Conservation (phyloP, 805 yeast species). For the Lipomyces oligophaga region DNA sequence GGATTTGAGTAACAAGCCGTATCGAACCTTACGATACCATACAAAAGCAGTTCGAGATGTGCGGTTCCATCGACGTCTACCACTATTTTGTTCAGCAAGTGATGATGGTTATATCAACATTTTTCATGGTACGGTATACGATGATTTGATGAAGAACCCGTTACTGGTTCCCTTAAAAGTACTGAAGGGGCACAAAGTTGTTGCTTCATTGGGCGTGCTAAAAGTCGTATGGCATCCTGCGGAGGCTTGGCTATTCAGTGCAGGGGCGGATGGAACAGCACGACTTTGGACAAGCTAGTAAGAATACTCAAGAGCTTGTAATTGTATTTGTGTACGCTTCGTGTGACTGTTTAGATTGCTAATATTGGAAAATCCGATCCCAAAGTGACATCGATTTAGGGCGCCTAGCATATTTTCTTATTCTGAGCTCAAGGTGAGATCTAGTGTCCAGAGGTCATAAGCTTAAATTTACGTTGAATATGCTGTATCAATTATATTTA, state of each 20-base stretch:
- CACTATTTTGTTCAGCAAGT: constrained; percentile 89
- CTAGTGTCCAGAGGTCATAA: too few species aligned
- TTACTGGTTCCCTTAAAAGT: constrained; percentile 93
- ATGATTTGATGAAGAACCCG: constrained; percentile 92
- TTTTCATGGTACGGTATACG: constrained; percentile 95
- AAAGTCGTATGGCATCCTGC: constrained; percentile 92
- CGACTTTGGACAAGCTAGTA: constrained; percentile 86
- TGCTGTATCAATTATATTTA: too few species aligned
- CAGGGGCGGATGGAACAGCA: constrained; percentile 96
- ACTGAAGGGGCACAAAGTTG: constrained; percentile 80
- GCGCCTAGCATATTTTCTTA: too few species aligned
- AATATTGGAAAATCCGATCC: not conserved
- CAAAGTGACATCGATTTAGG: not conserved
- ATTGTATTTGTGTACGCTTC: not conserved
- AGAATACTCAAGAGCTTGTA: not conserved
- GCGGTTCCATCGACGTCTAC: constrained; percentile 80
- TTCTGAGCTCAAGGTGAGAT: too few species aligned
- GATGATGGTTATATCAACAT: constrained; percentile 93
- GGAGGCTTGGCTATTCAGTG: constrained; percentile 96
- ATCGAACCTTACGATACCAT: constrained; percentile 92
- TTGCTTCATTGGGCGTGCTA: constrained; percentile 79
- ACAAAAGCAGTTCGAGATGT: constrained; percentile 89
- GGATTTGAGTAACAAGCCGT: constrained; percentile 83
- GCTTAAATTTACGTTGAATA: too few species aligned
- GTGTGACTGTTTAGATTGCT: not conserved